Conservation (phyloP, 164 flowering plant genomes). For the Magnolia changhungtana region DNA sequence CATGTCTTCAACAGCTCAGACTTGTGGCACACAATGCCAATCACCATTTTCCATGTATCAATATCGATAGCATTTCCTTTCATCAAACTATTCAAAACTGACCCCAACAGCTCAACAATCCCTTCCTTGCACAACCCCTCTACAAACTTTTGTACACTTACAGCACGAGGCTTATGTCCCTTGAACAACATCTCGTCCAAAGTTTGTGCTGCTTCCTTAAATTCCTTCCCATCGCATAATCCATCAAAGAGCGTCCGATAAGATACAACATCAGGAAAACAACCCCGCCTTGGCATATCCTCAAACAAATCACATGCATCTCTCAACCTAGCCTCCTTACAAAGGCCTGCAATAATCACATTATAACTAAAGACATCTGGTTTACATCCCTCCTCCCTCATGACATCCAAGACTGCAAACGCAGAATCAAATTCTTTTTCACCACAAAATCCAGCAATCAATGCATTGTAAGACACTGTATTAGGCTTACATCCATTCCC, state of each 20-base stretch:
- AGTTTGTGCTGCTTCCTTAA: conserved; percentile 48
- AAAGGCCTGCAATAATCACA: conserved; percentile 40
- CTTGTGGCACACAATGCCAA: conserved; percentile 27
- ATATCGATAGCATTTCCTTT: conserved; percentile 36
- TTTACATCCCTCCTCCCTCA: conserved; percentile 47
- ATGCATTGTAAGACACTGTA: conserved; percentile 56
- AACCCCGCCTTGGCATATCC: conserved; percentile 71
- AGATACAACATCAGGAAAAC: conserved; percentile 65
- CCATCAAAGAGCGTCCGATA: conserved; percentile 62
- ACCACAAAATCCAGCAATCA: conserved; percentile 56
- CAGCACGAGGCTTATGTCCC: conserved; percentile 38
- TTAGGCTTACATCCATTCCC: conserved; percentile 46
- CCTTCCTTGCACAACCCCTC: conserved; percentile 33
- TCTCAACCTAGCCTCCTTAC: conserved; percentile 48
- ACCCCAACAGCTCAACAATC: conserved; percentile 31
- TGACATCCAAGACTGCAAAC: conserved; percentile 37
- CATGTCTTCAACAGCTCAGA: conserved; percentile 14
- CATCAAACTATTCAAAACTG: conserved; percentile 32
- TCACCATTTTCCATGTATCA: conserved; percentile 39
- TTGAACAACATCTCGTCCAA: conserved; percentile 81
- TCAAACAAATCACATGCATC: conserved; percentile 66
- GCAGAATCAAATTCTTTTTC: conserved; percentile 54
- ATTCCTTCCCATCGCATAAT: conserved; percentile 37
- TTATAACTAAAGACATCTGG: conserved; percentile 67
- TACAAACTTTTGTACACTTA: conserved; percentile 35